These are phyloP conservation scores for Boletus coccyginus DNA, from an alignment of 768 basidiomycete species.

Conservation along the genomic window DNA sequence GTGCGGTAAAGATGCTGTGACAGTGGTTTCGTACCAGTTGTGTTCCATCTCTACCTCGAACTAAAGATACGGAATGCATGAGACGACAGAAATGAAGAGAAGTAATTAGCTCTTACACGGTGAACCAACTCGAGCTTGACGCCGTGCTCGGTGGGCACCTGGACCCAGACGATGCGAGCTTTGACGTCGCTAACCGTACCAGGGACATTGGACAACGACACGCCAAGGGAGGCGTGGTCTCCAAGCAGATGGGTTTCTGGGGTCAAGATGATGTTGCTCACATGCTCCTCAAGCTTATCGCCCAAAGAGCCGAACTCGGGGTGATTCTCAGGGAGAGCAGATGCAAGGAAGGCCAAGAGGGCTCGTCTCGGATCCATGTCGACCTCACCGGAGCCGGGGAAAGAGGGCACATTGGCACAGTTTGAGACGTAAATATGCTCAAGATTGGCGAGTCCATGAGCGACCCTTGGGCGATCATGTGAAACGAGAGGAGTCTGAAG, in stretches of 20 bases:
- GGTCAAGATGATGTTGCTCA: conserved; percentile 47
- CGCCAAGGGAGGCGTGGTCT: conserved; percentile 37
- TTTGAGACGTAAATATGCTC: conserved; percentile 52
- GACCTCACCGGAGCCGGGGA: conserved; percentile 23
- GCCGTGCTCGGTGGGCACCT: conserved; percentile 68
- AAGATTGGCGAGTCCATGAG: conserved; percentile 29
- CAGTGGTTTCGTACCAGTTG: conserved; percentile 94
- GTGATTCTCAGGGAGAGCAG: conserved; percentile 55
- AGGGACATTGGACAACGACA: conserved; percentile 47
- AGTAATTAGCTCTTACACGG: conserved; percentile 13
- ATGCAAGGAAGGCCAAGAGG: conserved; percentile 76
- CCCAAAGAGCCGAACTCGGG: conserved; percentile 43
- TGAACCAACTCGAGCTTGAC: conserved; percentile 71
- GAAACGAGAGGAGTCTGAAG: conserved; percentile 22
- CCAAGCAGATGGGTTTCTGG: conserved; percentile 47
- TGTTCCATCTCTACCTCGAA: conserved; percentile 92
- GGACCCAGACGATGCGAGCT: conserved; percentile 74
- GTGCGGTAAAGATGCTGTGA: conserved; percentile 72
- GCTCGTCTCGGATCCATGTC: conserved; percentile 47
- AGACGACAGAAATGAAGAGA: not conserved
- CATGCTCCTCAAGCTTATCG: conserved; percentile 47
- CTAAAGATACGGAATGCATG: conserved; percentile 30
- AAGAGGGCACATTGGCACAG: conserved; percentile 45
- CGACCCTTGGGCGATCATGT: conserved; percentile 9
- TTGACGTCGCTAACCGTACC: conserved; percentile 80